A percentile compares a stretch with the other conserved stretches of the same genome.
Conservation (phyloP, 345 rosid genomes). For the Raphanus sativus region DNA sequence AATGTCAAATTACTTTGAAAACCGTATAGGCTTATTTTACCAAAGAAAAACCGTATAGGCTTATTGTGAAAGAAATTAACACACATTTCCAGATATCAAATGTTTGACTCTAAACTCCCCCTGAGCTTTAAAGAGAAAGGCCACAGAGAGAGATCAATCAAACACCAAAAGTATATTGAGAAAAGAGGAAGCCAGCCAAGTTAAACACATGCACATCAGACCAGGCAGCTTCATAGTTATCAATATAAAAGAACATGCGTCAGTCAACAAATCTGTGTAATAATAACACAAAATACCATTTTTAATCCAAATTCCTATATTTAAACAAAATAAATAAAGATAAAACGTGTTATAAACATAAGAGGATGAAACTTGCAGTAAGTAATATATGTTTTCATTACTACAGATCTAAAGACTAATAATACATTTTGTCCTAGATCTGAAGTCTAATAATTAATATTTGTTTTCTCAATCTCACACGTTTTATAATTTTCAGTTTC, state of each 20-base stretch:
- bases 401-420: conserved; percentile 16
- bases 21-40: no score
- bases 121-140: no score
- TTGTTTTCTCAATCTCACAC: conserved; percentile 20
- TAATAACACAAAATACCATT: neutral
- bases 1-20: no score
- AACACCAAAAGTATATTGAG: neutral
- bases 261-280: neutral
- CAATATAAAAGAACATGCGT: neutral
- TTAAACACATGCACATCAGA: neutral
- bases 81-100: no score
- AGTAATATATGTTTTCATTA: conserved; percentile 10
- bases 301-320: neutral
- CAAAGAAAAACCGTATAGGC: no score
- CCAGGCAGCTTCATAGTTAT: neutral
- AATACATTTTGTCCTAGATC: conserved; percentile 18
- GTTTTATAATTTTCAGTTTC: conserved; percentile 17
- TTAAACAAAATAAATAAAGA: neutral
- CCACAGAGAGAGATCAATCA: neutral
- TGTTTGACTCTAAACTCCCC: no score
- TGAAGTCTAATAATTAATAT: neutral
- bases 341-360: conserved; percentile 22
- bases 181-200: neutral
- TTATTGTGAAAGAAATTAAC: no score
- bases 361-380: neutral